phyloP scores from a whole-genome alignment of 306 rosid genomes.

The Arachis stenosperma region DNA sequence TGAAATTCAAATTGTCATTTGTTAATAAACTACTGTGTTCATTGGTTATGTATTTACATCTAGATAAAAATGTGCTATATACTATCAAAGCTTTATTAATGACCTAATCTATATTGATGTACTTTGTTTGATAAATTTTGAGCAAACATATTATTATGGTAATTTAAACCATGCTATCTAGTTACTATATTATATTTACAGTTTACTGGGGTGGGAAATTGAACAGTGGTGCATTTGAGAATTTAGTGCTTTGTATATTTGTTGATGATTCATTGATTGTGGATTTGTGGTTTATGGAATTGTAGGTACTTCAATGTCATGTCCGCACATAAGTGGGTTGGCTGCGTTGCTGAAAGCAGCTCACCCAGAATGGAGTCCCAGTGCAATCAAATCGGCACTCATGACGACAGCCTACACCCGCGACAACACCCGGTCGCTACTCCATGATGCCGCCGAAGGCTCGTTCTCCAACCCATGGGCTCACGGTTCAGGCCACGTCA shows the following conservation, averaged over 20 bases:
- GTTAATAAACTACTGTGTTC: background rate
- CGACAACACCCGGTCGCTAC: constrained; percentile 78
- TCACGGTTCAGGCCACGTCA: constrained; percentile 89
- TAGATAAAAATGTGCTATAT: too few species aligned
- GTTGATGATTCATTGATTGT: background rate
- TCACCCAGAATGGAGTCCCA: constrained; percentile 94
- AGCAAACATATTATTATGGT: too few species aligned
- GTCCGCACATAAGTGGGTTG: constrained; percentile 93
- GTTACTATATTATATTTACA: too few species aligned
- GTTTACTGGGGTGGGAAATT: background rate
- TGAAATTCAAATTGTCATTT: too few species aligned
- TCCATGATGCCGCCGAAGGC: constrained; percentile 66
- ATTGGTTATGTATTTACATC: background rate
- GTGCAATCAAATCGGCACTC: constrained; percentile 88
- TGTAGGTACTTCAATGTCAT: constrained; percentile 93
- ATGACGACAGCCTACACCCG: constrained; percentile 81
- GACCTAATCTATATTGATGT: too few species aligned
- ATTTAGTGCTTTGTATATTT: background rate
- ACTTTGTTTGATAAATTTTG: too few species aligned
- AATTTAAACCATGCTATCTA: too few species aligned
- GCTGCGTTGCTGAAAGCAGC: constrained; percentile 93
- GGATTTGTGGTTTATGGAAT: background rate
- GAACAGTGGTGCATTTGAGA: background rate
- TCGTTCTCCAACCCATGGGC: constrained; percentile 71
- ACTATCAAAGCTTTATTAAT: too few species aligned